These are phyloP conservation scores for Fraxinus ornus DNA, from an alignment of 305 asterid genomes.

Conservation along the genomic window DNA sequence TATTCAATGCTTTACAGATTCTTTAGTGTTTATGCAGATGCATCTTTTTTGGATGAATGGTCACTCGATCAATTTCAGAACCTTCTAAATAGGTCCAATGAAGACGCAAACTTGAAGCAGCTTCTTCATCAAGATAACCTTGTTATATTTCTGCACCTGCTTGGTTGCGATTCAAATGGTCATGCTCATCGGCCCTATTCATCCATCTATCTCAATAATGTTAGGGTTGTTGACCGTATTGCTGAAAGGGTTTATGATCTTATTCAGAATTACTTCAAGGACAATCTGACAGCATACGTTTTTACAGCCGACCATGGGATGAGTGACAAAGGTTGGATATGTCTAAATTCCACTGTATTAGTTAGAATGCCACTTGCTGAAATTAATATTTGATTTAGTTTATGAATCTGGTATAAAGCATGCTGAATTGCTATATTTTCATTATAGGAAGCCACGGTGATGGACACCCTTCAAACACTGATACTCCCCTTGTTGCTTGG, in stretches of 20 bases:
- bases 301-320: constrained; percentile 99
- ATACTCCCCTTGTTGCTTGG: constrained; percentile 97
- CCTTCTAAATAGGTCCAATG: constrained; percentile 77
- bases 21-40: constrained; percentile 64
- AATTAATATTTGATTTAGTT: constrained; percentile 3
- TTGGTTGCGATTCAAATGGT: constrained; percentile 98
- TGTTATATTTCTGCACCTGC: constrained; percentile 81
- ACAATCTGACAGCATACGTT: constrained; percentile 73
- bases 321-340: constrained; percentile 89
- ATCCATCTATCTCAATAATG: constrained; percentile 90
- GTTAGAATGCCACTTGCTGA: constrained; percentile 13
- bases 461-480: constrained; percentile 95
- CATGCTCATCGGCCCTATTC: constrained; percentile 99
- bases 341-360: constrained; percentile 6
- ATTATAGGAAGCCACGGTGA: constrained; percentile 95
- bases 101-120: constrained; percentile 67
- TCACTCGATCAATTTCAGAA: constrained; percentile 78
- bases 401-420: constrained; percentile 2
- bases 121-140: constrained; percentile 87
- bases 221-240: constrained; percentile 91
- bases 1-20: constrained; percentile 27
- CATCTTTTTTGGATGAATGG: constrained; percentile 98
- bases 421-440: constrained; percentile 26
- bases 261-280: constrained; percentile 83
- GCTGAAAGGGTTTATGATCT: constrained; percentile 96